Percentiles rank a stretch among this genome's conserved stretches.
phyloP scores from a whole-genome alignment of 2,329 filamentous ascomycete species.

The Pleurostoma richardsiae region DNA sequence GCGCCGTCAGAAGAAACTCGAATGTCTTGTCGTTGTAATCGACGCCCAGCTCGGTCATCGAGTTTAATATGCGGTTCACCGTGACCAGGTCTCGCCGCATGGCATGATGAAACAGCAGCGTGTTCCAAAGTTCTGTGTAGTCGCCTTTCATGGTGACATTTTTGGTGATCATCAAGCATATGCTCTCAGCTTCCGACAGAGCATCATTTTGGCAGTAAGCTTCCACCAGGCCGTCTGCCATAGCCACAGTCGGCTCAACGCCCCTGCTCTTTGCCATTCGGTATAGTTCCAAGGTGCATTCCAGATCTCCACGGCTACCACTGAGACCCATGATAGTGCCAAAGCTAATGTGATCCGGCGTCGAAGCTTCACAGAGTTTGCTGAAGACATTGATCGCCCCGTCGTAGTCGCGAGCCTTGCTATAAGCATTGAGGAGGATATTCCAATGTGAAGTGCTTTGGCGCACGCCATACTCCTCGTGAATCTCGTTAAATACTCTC shows the following conservation, averaged over 20 bases:
- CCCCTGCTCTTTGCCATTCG: slow-evolving; percentile 51
- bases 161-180: slow-evolving; percentile 52
- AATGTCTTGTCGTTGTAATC: slow-evolving; percentile 47
- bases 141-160: slow-evolving; percentile 40
- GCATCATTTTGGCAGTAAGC: slow-evolving; percentile 58
- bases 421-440: slow-evolving; percentile 67
- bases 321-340: slow-evolving; percentile 70
- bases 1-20: slow-evolving; percentile 40
- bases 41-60: slow-evolving; percentile 42
- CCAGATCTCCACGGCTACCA: slow-evolving; percentile 67
- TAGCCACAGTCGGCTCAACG: slow-evolving; percentile 46
- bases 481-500: slow-evolving; percentile 58
- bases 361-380: slow-evolving; percentile 42
- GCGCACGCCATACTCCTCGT: slow-evolving; percentile 44
- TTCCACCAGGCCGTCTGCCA: slow-evolving; percentile 62
- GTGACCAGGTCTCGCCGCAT: slow-evolving; percentile 48
- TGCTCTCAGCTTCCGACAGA: slow-evolving; percentile 48
- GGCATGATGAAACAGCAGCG: slow-evolving; percentile 66
- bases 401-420: slow-evolving; percentile 60
- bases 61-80: slow-evolving; percentile 40
- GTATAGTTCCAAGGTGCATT: slow-evolving; percentile 62
- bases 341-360: slow-evolving; percentile 61
- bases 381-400: slow-evolving; percentile 61
- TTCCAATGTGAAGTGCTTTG: slow-evolving; percentile 68
- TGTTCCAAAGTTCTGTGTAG: slow-evolving; percentile 70